Percentiles rank a stretch among this genome's conserved stretches.
Evolutionary conservation across 2,329 filamentous ascomycete genomes (phyloP).

Genomic region (Pseudocercospora cruenta): DNA sequence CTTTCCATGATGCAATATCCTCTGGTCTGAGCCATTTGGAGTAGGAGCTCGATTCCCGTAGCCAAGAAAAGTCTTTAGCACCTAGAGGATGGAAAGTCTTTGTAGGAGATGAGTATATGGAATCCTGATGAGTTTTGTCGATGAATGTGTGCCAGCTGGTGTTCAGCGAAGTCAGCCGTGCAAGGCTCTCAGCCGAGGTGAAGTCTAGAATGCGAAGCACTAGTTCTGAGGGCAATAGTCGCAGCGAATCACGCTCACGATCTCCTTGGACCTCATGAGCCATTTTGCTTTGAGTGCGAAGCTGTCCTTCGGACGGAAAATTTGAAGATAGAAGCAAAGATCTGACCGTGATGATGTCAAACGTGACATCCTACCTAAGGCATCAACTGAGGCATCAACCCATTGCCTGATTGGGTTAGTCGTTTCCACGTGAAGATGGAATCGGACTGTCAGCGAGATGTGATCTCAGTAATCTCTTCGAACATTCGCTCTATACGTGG

Average conservation of each 20-base stretch:
- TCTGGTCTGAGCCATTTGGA: conserved; percentile 38
- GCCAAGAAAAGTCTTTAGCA: conserved; percentile 39
- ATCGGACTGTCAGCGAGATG: no score
- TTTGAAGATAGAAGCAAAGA: no score
- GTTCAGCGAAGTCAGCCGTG: conserved; percentile 41
- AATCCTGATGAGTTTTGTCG: conserved; percentile 47
- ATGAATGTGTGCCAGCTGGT: conserved; percentile 49
- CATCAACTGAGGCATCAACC: no score
- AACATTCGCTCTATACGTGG: no score
- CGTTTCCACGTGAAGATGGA: no score
- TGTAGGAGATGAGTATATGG: conserved; percentile 43
- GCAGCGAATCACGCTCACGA: conserved; percentile 29
- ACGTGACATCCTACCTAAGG: no score
- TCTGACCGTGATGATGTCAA: no score
- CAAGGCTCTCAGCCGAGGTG: conserved; percentile 40
- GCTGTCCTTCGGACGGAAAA: no score
- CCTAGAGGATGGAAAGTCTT: conserved; percentile 38
- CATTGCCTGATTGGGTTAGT: no score
- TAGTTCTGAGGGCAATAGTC: conserved; percentile 45
- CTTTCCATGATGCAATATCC: conserved; percentile 47
- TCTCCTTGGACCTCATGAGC: no score
- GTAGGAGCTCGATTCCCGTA: conserved; percentile 35
- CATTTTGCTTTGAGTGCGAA: no score
- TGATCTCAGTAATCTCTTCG: no score
- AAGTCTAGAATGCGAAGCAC: conserved; percentile 48